Evolutionary conservation across 345 rosid species (phyloP).

Genomic region (Lagerstroemia speciosa): DNA sequence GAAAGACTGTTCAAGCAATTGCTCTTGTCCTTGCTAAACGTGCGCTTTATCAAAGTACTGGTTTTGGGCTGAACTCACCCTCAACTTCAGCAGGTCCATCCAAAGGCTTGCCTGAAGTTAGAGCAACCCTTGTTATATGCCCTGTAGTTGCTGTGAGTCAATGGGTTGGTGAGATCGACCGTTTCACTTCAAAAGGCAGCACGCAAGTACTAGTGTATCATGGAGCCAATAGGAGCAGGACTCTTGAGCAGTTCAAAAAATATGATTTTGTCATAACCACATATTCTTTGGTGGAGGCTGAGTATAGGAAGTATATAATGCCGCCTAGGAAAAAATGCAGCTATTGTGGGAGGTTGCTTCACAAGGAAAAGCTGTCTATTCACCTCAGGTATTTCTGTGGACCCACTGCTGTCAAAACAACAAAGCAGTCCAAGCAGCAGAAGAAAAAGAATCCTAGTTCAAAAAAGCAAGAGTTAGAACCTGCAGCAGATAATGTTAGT

Average conservation of each 20-base stretch:
- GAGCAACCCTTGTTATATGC: constrained; percentile 77
- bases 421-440: constrained; percentile 73
- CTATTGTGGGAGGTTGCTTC: constrained; percentile 54
- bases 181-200: constrained; percentile 73
- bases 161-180: constrained; percentile 75
- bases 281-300: constrained; percentile 69
- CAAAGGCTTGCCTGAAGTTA: constrained; percentile 21
- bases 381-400: constrained; percentile 75
- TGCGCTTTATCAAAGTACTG: constrained; percentile 19
- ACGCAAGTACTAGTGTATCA: constrained; percentile 72
- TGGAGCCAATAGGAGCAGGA: constrained; percentile 61
- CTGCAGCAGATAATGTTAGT: constrained; percentile 8
- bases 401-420: constrained; percentile 61
- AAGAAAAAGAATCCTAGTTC: constrained; percentile 37
- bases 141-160: constrained; percentile 91
- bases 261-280: constrained; percentile 90
- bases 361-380: constrained; percentile 33
- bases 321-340: constrained; percentile 53
- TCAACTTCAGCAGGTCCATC: constrained; percentile 25
- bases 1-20: constrained; percentile 94
- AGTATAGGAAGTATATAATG: constrained; percentile 65
- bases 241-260: constrained; percentile 35
- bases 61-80: constrained; percentile 10
- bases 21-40: constrained; percentile 83
- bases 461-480: constrained; percentile 15